Base-by-base conservation (phyloP, 306 rosid genomes). In the Ormosia semicastrata region DNA sequence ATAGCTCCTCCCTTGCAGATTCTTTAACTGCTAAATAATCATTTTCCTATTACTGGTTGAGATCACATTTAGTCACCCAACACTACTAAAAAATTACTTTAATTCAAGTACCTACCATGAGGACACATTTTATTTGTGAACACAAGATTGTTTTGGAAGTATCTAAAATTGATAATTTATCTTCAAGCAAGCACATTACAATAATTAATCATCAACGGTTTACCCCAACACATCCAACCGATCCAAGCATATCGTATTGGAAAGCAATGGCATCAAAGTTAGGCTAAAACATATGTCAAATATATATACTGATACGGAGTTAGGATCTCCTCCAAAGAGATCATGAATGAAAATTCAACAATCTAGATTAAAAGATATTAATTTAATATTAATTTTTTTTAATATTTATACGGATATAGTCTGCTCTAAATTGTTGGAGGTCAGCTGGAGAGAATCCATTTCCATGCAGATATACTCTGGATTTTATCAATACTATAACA, bases 391-490 rank as follows among this genome's bases (percentile, higher is more conserved):
- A n/a, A n/a, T n/a, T n/a, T n/a, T n/a, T n/a, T n/a, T n/a, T n/a
- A n/a, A n/a, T n/a, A n/a, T n/a, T n/a, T n/a, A n/a, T n/a, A n/a
- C n/a, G n/a, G n/a, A n/a, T n/a, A n/a, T n/a, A n/a, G n/a, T n/a
- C n/a, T n/a, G n/a, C n/a, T n/a, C n/a, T n/a, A n/a, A n/a, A n/a
- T n/a, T n/a, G n/a, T n/a, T n/a, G n/a, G n/a, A n/a, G n/a, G n/a
- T n/a, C n/a, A n/a, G n/a, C n/a, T n/a, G n/a, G n/a, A n/a, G n/a
- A n/a, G n/a, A n/a, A n/a, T n/a, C n/a, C n/a, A n/a, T n/a, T n/a
- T n/a, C n/a, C n/a, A n/a, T n/a, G n/a, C 37, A 59, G 77, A 73
- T 73, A 84, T 66, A 78, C 78, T 79, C 29, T 34, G 36, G 43
- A 78, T 72, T 71, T 58, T 54, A 53, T 83, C 39, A 43, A 71